Percentiles rank a stretch among this genome's conserved stretches.
These are phyloP conservation scores for Cryptosporidium sp. DNA, from an alignment of 169 alveolate genomes.

Conservation along the genomic window DNA sequence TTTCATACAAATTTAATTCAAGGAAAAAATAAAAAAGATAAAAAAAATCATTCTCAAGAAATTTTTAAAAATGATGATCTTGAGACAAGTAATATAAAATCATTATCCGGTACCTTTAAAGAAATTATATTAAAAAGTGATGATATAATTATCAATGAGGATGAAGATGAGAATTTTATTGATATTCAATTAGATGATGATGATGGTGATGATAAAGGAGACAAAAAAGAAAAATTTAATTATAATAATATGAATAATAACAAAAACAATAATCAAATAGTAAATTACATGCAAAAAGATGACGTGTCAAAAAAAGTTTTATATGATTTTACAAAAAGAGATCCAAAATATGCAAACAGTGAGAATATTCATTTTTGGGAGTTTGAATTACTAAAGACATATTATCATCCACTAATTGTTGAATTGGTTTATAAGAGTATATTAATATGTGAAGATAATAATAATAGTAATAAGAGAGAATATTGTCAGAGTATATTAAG, in stretches of 20 bases:
- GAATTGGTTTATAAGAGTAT: conserved; percentile 53
- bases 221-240: not conserved
- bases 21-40: not conserved
- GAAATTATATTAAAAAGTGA: not conserved
- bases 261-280: not conserved
- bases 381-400: conserved; percentile 43
- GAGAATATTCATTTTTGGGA: conserved; percentile 60
- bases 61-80: not conserved
- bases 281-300: not conserved
- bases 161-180: conserved; percentile 26
- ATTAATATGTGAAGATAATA: conserved; percentile 11
- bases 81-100: conserved; percentile 30
- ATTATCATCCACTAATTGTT: conserved; percentile 57
- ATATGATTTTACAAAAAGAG: conserved; percentile 52
- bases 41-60: not conserved
- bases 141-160: not conserved
- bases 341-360: conserved; percentile 49
- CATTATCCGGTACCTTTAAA: not conserved
- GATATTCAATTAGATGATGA: conserved; percentile 33
- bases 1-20: not conserved
- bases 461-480: not conserved
- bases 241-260: not conserved
- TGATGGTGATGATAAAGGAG: not conserved
- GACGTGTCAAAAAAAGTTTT: not conserved
- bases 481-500: not conserved